Percentiles rank a stretch among this genome's conserved stretches.
Conservation (phyloP, 306 rosid genomes). For the Pueraria montana region DNA sequence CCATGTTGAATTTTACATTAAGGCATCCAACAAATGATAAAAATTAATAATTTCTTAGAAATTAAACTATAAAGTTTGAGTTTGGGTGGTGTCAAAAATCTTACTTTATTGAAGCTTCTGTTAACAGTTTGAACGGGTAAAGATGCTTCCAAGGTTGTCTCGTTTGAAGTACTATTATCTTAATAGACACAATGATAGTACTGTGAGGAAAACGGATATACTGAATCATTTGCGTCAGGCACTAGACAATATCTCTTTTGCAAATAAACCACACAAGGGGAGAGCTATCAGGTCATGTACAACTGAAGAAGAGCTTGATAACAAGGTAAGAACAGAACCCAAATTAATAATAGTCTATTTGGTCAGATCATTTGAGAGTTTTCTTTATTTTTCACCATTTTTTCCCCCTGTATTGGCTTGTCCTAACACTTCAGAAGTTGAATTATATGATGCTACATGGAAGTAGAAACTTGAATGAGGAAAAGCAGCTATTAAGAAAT, state of each 20-base stretch:
- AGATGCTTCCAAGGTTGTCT: neutral
- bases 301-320: slow-evolving; percentile 24
- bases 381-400: neutral
- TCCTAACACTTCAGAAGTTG: slow-evolving; percentile 29
- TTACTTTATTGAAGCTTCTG: neutral
- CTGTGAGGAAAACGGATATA: neutral
- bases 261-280: slow-evolving; percentile 10
- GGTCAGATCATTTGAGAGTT: neutral
- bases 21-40: neutral
- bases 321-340: slow-evolving; percentile 5
- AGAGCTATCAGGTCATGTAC: neutral
- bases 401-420: neutral
- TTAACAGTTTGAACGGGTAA: neutral
- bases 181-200: neutral
- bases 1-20: neutral
- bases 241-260: slow-evolving; percentile 9
- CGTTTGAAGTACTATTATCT: neutral
- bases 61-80: neutral
- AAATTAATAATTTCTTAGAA: neutral
- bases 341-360: neutral
- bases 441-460: slow-evolving; percentile 40
- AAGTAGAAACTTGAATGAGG: slow-evolving; percentile 28
- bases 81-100: neutral
- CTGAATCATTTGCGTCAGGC: neutral
- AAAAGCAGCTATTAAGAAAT: slow-evolving; percentile 34